A percentile compares a stretch with the other conserved stretches of the same genome.
These are phyloP conservation scores for Cutaneotrichosporon daszewskae DNA, from an alignment of 1,284 basidiomycete genomes.

Conservation along the genomic window DNA sequence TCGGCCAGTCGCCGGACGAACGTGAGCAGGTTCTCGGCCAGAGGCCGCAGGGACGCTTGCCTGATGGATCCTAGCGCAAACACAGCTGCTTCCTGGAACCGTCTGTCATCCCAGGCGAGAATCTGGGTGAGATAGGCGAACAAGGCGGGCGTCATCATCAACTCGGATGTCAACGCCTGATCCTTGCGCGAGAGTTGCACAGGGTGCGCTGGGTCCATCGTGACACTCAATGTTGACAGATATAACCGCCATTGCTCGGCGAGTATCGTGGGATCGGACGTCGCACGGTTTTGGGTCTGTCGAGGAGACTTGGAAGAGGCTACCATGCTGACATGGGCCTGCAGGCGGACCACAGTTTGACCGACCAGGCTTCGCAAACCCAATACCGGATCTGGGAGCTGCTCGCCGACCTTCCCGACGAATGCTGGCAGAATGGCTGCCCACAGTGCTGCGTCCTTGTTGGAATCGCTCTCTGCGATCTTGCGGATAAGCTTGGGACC, in stretches of 20 bases:
- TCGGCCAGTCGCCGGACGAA: slow-evolving; percentile 68
- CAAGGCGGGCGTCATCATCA: slow-evolving; percentile 60
- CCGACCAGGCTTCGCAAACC: slow-evolving; percentile 45
- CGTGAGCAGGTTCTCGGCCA: slow-evolving; percentile 75
- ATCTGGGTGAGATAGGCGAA: slow-evolving; percentile 83
- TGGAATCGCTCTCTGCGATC: slow-evolving; percentile 47
- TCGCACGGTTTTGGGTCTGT: slow-evolving; percentile 7
- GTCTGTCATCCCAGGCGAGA: slow-evolving; percentile 74
- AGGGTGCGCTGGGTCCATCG: slow-evolving; percentile 54
- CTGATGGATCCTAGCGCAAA: slow-evolving; percentile 83
- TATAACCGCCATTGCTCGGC: slow-evolving; percentile 85
- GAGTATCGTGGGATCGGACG: slow-evolving; percentile 58
- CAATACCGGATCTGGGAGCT: slow-evolving; percentile 41
- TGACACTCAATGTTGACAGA: slow-evolving; percentile 75
- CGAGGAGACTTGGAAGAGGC: slow-evolving; percentile 23
- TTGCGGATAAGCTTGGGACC: slow-evolving; percentile 28
- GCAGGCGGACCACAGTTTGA: slow-evolving; percentile 44
- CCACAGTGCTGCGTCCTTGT: slow-evolving; percentile 48
- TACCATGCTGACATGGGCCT: slow-evolving; percentile 41
- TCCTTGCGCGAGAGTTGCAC: slow-evolving; percentile 54
- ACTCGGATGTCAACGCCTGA: slow-evolving; percentile 41
- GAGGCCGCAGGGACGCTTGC: slow-evolving; percentile 65
- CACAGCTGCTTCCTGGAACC: slow-evolving; percentile 79
- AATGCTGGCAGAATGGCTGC: slow-evolving; percentile 45
- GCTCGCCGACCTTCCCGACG: slow-evolving; percentile 38